Evolutionary conservation across 768 basidiomycete genomes (phyloP).

Genomic region (Leccinellum rugosiceps): DNA sequence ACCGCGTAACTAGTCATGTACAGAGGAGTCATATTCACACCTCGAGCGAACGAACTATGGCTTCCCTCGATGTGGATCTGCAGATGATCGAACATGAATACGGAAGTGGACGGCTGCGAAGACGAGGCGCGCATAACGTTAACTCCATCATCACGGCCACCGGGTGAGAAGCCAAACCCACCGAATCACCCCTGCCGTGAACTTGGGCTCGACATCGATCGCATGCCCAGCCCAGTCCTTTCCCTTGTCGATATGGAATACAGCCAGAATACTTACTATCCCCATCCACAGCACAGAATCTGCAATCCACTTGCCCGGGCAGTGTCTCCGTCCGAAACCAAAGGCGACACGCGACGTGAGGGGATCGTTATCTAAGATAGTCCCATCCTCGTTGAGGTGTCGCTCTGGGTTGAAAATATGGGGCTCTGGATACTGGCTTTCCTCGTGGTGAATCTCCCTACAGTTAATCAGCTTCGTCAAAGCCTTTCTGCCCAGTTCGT

Average conservation of each 20-base stretch:
- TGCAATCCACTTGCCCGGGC: slow-evolving; percentile 31
- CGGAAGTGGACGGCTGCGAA: slow-evolving; percentile 29
- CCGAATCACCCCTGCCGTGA: slow-evolving; percentile 32
- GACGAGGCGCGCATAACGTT: slow-evolving; percentile 9
- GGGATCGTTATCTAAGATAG: slow-evolving; percentile 20
- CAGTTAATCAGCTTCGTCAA: neutral
- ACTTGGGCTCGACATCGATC: slow-evolving; percentile 26
- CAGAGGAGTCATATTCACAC: neutral
- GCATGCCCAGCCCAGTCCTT: slow-evolving; percentile 25
- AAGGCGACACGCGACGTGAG: slow-evolving; percentile 27
- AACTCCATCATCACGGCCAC: slow-evolving; percentile 4
- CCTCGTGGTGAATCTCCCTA: slow-evolving; percentile 32
- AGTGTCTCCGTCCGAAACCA: slow-evolving; percentile 32
- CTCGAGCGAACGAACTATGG: slow-evolving; percentile 1
- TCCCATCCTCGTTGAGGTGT: slow-evolving; percentile 23
- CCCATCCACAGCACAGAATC: slow-evolving; percentile 32
- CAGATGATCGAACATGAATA: slow-evolving; percentile 29
- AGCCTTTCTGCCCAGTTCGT: neutral
- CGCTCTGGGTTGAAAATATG: slow-evolving; percentile 27
- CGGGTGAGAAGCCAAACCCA: slow-evolving; percentile 15
- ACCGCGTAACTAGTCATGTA: slow-evolving; percentile 13
- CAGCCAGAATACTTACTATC: slow-evolving; percentile 27
- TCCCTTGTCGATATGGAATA: slow-evolving; percentile 20
- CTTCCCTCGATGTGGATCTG: slow-evolving; percentile 27
- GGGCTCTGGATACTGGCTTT: slow-evolving; percentile 27